Evolutionary conservation across 2,329 filamentous ascomycete genomes (phyloP).

Genomic region (Chlorencoelia australis): DNA sequence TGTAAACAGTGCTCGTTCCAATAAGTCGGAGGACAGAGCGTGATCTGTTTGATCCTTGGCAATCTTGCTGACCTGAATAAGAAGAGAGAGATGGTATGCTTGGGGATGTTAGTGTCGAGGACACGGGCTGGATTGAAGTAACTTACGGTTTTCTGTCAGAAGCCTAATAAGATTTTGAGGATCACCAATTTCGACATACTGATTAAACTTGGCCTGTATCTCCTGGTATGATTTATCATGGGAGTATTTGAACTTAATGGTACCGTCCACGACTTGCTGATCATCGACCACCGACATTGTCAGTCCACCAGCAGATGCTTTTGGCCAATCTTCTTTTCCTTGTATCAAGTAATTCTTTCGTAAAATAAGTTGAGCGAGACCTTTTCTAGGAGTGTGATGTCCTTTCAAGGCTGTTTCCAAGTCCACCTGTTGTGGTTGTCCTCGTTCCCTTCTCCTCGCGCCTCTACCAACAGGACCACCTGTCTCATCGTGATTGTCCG

Average conservation of each 20-base stretch:
- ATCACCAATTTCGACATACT: constrained; percentile 72
- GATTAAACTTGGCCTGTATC: constrained; percentile 67
- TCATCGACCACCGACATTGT: constrained; percentile 59
- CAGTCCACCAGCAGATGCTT: constrained; percentile 63
- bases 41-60: constrained; percentile 87
- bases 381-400: constrained; percentile 40
- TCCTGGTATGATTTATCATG: constrained; percentile 67
- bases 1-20: constrained; percentile 84
- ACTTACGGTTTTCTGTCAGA: constrained; percentile 54
- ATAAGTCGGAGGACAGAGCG: constrained; percentile 73
- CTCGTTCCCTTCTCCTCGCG: constrained; percentile 32
- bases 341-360: constrained; percentile 60
- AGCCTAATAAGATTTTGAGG: constrained; percentile 73
- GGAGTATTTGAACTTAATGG: constrained; percentile 65
- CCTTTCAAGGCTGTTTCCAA: constrained; percentile 28
- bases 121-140: constrained; percentile 6
- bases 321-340: constrained; percentile 63
- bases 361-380: constrained; percentile 46
- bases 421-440: constrained; percentile 33
- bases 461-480: constrained; percentile 27
- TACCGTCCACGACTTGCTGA: constrained; percentile 38
- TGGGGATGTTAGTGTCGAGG: constrained; percentile 14
- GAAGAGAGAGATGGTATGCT: constrained; percentile 84
- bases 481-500: constrained; percentile 46
- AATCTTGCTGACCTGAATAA: constrained; percentile 89